Base-by-base conservation (phyloP, 805 yeast species). In the Suhomyces pyralidae region DNA sequence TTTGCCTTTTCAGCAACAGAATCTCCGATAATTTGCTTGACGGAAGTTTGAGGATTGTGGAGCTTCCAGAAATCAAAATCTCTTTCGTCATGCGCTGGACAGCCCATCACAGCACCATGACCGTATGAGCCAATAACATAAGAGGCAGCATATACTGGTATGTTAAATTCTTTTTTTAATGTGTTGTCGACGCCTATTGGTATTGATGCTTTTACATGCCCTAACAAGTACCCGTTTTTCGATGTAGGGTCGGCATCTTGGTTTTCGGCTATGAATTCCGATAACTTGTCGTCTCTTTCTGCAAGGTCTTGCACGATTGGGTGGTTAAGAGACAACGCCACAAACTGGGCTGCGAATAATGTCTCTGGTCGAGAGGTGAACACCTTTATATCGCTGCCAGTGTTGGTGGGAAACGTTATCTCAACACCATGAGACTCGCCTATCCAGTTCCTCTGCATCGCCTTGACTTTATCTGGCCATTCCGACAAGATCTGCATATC, bases 101-200 rank as follows among this genome's bases (percentile, higher is more conserved):
- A 90, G 1, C 99, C 99, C 98, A 94, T 93, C 0, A 93, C 98
- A 0, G 97, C 96, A 40, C 97, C 97, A 52, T 83, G 83, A 0
- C 97, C 97, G 64, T 93, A 93, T 3, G 80, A 72, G 3, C 88
- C 84, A 34, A 93, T 65, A 0, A 93, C 98, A 67, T 92, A 94
- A 0, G 97, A 96, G 0, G 98, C 97, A 2, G 80, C 92, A 71
- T 81, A 94, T 0, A 93, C 83, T 0, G 97, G 97, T 5, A 93
- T 53, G 2, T 67, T 63, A 51, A 45, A 70, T 0, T 28, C 30
- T 6, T 50, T 45, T 1, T 14, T 17, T 3, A 28, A 38, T 2
- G 60, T 48, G 15, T 71, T 68, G 20, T 59, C 46, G 1, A 73
- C 65, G 32, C 70, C 69, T 1, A 92, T 68, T 0, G 99, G 99